Percentiles rank a stretch among this genome's conserved stretches.
phyloP scores from a whole-genome alignment of 176 grass and related monocot genomes.

The Oryza glaberrima region DNA sequence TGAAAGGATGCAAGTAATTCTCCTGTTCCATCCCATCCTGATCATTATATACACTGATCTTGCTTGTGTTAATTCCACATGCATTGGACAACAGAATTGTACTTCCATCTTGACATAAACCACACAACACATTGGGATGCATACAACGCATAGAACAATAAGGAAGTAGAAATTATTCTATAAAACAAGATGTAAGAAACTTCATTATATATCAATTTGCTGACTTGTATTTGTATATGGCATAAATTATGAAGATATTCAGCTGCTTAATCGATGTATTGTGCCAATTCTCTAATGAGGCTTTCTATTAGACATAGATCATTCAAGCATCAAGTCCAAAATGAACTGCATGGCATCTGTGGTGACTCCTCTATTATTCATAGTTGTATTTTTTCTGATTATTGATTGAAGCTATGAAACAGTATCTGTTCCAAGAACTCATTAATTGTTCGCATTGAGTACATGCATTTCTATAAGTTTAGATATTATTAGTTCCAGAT shows the following conservation, averaged over 20 bases:
- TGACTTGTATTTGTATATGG: conserved; percentile 20
- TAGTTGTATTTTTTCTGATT: background rate
- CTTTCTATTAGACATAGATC: background rate
- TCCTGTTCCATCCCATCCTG: conserved; percentile 13
- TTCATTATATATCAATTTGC: background rate
- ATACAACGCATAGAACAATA: background rate
- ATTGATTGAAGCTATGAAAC: background rate
- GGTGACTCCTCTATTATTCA: conserved; percentile 8
- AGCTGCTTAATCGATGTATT: background rate
- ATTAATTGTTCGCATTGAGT: background rate
- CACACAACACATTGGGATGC: background rate
- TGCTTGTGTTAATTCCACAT: background rate
- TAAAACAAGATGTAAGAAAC: background rate
- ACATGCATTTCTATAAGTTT: conserved; percentile 4
- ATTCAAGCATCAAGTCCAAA: conserved; percentile 8
- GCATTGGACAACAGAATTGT: background rate
- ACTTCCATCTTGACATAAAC: conserved; percentile 15
- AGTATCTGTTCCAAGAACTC: background rate
- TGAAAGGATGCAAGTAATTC: conserved; percentile 92
- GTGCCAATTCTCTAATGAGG: background rate
- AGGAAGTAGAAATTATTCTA: background rate
- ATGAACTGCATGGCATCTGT: background rate
- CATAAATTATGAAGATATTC: conserved; percentile 20
- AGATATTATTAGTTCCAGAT: background rate
- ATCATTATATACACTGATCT: background rate